Evolutionary conservation across 495 filamentous ascomycete species (phyloP).

Genomic region (Penicillium soppii): DNA sequence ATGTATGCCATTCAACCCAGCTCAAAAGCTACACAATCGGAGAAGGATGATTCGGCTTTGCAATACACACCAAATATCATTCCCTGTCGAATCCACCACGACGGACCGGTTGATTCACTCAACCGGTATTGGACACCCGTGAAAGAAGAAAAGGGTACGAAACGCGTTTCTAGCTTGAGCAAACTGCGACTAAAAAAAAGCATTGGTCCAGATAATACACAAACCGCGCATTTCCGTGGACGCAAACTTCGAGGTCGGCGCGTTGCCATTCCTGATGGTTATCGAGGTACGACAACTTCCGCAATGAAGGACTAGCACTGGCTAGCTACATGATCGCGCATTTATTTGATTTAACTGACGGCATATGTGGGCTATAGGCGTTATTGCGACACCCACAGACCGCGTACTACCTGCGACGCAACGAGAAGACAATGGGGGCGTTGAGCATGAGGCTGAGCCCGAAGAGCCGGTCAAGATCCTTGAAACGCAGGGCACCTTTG

Average conservation of each 20-base stretch:
- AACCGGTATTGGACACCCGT: slow-evolving; percentile 71
- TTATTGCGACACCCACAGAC: slow-evolving; percentile 42
- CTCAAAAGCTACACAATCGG: slow-evolving; percentile 21
- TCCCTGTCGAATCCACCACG: slow-evolving; percentile 79
- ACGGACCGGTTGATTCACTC: slow-evolving; percentile 65
- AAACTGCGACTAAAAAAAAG: slow-evolving; percentile 10
- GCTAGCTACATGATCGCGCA: not conserved
- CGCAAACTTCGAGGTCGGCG: slow-evolving; percentile 71
- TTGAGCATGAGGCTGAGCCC: slow-evolving; percentile 34
- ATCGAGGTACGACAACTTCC: slow-evolving; percentile 54
- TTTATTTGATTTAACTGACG: not conserved
- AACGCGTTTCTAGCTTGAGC: not conserved
- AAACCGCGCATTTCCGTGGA: slow-evolving; percentile 76
- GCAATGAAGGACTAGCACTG: not conserved
- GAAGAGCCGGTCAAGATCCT: slow-evolving; percentile 58
- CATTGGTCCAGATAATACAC: slow-evolving; percentile 39
- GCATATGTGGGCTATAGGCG: slow-evolving; percentile 22
- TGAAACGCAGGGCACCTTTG: slow-evolving; percentile 67
- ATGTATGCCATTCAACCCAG: slow-evolving; percentile 43
- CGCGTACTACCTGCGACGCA: slow-evolving; percentile 21
- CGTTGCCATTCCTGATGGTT: slow-evolving; percentile 70
- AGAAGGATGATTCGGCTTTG: slow-evolving; percentile 9
- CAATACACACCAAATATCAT: slow-evolving; percentile 71
- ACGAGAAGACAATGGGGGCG: slow-evolving; percentile 41
- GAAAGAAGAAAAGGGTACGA: slow-evolving; percentile 41